Base-by-base conservation (phyloP, 139 green algal genomes). In the Asterochloris sp. region DNA sequence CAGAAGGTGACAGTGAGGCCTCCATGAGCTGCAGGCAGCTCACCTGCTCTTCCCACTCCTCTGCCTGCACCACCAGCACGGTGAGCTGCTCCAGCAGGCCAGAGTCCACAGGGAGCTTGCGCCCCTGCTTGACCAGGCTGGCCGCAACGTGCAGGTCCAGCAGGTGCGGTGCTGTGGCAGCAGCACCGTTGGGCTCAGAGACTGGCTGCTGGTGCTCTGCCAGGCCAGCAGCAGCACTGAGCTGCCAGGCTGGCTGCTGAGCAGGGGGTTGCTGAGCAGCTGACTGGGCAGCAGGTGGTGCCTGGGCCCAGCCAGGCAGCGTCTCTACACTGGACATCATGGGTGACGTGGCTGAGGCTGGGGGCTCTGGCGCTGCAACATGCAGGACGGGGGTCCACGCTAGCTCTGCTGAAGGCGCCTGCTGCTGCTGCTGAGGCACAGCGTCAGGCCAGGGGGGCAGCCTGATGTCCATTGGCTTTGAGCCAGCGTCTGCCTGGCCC, bases 31-130 rank as follows among this genome's bases (percentile, higher is more conserved):
- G 38, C 38, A 54, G 38, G 38, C 38, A 54, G 38, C 23, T 77
- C 28, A 76, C 84, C 73, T 82, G 71, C 13, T n/a, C 71, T 64
- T 87, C 82, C 88, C 88, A 91, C 23, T 84, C 80, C 61, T 83
- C 27, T n/a, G 82, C 88, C 23, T 62, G 76, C 19, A 61, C 64
- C 62, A 86, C 12, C 76, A 89, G 67, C 38, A 29, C 61, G 27
- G 10, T 11, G n/a, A 87, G 80, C n/a, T 79, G 66, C 23, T 80
- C 63, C 71, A 89, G 54, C 67, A 88, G 81, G 38, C 69, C 66
- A 62, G 82, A 23, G 68, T 82, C 67, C 26, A 85, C 84, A 47
- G 77, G 78, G 74, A 91, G 84, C n/a, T 84, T 84, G 67, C 68
- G 62, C 10, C 86, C 86, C 71, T 91, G 81, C 60, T 91, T 77